phyloP scores from a whole-genome alignment of 257 asterid genomes.

The Scutellaria galericulata region DNA sequence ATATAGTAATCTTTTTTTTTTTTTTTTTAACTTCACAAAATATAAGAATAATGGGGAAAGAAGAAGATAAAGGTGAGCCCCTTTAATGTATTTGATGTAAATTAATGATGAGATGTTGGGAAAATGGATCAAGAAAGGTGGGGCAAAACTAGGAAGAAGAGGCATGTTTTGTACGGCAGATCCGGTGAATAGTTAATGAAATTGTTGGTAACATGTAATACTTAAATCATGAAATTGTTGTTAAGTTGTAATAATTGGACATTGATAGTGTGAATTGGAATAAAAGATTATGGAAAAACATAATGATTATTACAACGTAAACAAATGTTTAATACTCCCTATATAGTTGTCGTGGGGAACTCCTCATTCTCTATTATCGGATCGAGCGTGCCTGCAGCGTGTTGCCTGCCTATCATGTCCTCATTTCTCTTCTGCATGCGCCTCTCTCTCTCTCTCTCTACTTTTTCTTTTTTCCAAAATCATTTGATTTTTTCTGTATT shows the following conservation, averaged over 20 bases:
- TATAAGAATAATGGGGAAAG: too few relatives aligned
- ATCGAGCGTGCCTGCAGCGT: constrained; percentile 48
- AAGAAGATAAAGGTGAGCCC: too few relatives aligned
- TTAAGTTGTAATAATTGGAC: constrained; percentile 29
- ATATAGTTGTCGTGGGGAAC: neutral
- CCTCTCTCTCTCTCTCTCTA: neutral
- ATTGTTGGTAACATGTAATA: constrained; percentile 33
- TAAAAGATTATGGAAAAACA: constrained; percentile 32
- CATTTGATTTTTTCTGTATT: neutral
- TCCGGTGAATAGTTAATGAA: constrained; percentile 36
- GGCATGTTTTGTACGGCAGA: constrained; percentile 43
- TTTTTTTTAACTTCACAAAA: too few relatives aligned
- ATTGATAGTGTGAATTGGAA: constrained; percentile 23
- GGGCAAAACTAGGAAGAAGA: constrained; percentile 35
- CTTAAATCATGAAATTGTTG: constrained; percentile 25
- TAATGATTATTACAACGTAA: constrained; percentile 39
- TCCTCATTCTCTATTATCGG: neutral
- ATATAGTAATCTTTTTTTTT: too few relatives aligned
- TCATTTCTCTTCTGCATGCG: constrained; percentile 35
- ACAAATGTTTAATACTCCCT: too few relatives aligned
- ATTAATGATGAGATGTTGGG: constrained; percentile 28
- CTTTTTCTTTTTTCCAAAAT: neutral
- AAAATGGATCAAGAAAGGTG: constrained; percentile 23
- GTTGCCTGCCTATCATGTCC: constrained; percentile 41
- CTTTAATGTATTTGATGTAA: constrained; percentile 5